phyloP scores from a whole-genome alignment of 768 basidiomycete genomes.

The Tephrocybe sp. region DNA sequence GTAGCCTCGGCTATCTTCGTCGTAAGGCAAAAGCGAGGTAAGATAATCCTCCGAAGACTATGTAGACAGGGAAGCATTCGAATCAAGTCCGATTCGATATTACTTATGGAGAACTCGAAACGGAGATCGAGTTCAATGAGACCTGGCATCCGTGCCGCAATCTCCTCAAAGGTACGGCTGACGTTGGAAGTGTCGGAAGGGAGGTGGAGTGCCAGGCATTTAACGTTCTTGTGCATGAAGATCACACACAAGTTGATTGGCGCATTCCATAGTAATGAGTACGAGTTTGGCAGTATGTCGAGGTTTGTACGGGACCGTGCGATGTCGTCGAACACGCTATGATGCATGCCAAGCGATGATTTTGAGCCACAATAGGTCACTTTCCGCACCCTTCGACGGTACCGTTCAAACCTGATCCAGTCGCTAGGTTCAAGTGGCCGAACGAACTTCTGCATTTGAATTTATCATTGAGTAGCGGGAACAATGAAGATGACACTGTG shows the following conservation, averaged over 20 bases:
- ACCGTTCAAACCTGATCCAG: conserved; percentile 58
- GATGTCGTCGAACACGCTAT: conserved; percentile 51
- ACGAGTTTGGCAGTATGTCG: conserved; percentile 55
- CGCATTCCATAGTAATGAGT: conserved; percentile 48
- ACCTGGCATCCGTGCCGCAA: conserved; percentile 51
- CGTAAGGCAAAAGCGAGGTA: conserved; percentile 56
- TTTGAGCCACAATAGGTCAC: conserved; percentile 26
- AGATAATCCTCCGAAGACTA: conserved; percentile 44
- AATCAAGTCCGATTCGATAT: conserved; percentile 31
- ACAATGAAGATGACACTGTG: background rate
- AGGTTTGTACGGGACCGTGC: conserved; percentile 54
- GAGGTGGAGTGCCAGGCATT: conserved; percentile 30
- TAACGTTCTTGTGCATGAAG: conserved; percentile 60
- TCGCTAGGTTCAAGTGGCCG: conserved; percentile 43
- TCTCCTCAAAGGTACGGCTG: conserved; percentile 30
- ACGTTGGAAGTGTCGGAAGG: conserved; percentile 16
- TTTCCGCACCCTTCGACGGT: conserved; percentile 48
- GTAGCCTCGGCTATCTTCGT: conserved; percentile 44
- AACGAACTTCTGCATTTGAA: conserved; percentile 36
- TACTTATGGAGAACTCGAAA: conserved; percentile 36
- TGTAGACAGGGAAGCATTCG: conserved; percentile 24
- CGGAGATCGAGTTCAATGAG: conserved; percentile 49
- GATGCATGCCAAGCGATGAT: conserved; percentile 24
- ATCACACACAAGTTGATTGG: conserved; percentile 35
- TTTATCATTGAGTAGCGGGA: background rate